These are phyloP conservation scores for Didymella pinodella DNA, from an alignment of 2,329 filamentous ascomycete species.

Conservation along the genomic window DNA sequence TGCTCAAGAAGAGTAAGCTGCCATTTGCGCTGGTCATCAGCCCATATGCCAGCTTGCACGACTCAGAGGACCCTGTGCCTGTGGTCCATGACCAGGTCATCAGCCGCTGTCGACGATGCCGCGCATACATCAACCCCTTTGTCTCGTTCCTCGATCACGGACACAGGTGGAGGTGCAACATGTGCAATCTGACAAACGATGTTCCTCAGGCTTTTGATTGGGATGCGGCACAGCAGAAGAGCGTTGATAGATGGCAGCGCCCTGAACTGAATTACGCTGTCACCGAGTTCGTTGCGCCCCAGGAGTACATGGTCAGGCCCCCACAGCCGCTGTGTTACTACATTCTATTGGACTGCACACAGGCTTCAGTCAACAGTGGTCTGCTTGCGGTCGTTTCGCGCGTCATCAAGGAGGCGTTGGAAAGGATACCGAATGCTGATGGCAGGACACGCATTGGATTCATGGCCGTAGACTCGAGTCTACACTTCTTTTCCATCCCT, in stretches of 20 bases:
- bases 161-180: slow-evolving; percentile 98
- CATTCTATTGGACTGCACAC: slow-evolving; percentile 38
- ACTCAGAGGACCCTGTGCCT: slow-evolving; percentile 88
- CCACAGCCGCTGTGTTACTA: slow-evolving; percentile 73
- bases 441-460: slow-evolving; percentile 91
- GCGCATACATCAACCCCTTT: slow-evolving; percentile 69
- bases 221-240: slow-evolving; percentile 91
- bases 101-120: slow-evolving; percentile 91
- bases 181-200: slow-evolving; percentile 99
- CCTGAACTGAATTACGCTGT: slow-evolving; percentile 95
- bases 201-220: slow-evolving; percentile 99
- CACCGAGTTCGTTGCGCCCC: slow-evolving; percentile 95
- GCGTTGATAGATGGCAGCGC: slow-evolving; percentile 85
- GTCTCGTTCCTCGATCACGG: slow-evolving; percentile 88
- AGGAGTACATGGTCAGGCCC: slow-evolving; percentile 99
- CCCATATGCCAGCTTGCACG: slow-evolving; percentile 91
- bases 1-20: slow-evolving; percentile 93
- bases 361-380: slow-evolving; percentile 78
- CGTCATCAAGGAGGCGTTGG: slow-evolving; percentile 92
- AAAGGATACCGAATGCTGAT: slow-evolving; percentile 97
- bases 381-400: slow-evolving; percentile 90
- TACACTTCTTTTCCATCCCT: slow-evolving; percentile 96
- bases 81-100: slow-evolving; percentile 97
- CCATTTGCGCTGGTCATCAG: slow-evolving; percentile 96
- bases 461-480: slow-evolving; percentile 89